phyloP scores from a whole-genome alignment of 345 rosid genomes.

The Clausena lansium region DNA sequence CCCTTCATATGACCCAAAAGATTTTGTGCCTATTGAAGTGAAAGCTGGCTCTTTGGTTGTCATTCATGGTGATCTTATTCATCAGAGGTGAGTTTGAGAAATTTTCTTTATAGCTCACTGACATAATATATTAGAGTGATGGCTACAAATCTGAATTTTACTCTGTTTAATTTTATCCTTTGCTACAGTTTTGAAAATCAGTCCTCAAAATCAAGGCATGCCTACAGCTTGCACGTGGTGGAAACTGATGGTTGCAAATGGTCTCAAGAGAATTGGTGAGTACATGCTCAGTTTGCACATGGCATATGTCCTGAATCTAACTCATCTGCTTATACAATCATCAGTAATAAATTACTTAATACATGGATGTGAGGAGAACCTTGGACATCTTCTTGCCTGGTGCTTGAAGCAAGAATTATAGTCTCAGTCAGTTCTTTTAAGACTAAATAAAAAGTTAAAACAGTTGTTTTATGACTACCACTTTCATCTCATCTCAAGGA shows the following conservation, averaged over 20 bases:
- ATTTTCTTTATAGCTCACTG: not conserved
- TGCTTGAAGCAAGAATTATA: not conserved
- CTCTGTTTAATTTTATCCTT: slow-evolving; percentile 5
- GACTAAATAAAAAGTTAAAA: not conserved
- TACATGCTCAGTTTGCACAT: not conserved
- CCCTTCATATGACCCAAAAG: slow-evolving; percentile 74
- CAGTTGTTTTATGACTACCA: not conserved
- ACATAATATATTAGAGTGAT: not conserved
- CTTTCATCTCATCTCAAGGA: too few relatives aligned
- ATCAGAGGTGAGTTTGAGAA: slow-evolving; percentile 64
- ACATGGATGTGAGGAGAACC: not conserved
- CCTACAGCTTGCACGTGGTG: slow-evolving; percentile 89
- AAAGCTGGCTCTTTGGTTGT: slow-evolving; percentile 90
- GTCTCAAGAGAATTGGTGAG: slow-evolving; percentile 86
- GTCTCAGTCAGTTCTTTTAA: not conserved
- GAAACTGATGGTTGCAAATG: slow-evolving; percentile 92
- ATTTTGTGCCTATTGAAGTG: slow-evolving; percentile 82
- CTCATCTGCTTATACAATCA: not conserved
- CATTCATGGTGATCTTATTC: slow-evolving; percentile 89
- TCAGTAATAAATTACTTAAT: not conserved
- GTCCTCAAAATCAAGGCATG: slow-evolving; percentile 81
- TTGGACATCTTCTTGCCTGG: not conserved
- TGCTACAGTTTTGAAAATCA: slow-evolving; percentile 72
- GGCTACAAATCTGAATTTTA: not conserved
- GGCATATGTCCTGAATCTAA: not conserved